Evolutionary conservation across 805 yeast genomes (phyloP).

Genomic region (Nakazawaea ernobii): DNA sequence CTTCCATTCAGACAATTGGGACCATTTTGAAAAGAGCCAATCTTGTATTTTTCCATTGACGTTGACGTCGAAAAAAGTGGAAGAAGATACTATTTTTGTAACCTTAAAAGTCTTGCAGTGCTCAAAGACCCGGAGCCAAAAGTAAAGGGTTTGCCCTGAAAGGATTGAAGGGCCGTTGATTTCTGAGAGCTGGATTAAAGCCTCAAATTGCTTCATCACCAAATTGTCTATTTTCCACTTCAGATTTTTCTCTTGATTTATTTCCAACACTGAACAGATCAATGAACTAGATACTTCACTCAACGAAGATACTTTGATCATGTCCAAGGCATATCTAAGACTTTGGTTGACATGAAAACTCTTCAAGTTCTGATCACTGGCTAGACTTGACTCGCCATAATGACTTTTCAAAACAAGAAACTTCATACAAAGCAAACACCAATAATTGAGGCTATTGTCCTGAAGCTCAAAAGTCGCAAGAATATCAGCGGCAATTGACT

Average conservation of each 20-base stretch:
- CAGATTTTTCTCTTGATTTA: slow-evolving; percentile 1
- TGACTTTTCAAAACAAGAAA: slow-evolving; percentile 13
- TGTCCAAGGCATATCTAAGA: slow-evolving; percentile 30
- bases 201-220: slow-evolving; percentile 40
- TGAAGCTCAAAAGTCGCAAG: slow-evolving; percentile 17
- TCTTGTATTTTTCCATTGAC: slow-evolving; percentile 28
- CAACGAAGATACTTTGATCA: slow-evolving; percentile 26
- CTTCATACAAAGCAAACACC: slow-evolving; percentile 22
- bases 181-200: slow-evolving; percentile 47
- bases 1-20: slow-evolving; percentile 14
- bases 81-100: slow-evolving; percentile 21
- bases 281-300: slow-evolving; percentile 28
- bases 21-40: slow-evolving; percentile 52
- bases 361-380: not conserved
- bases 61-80: not conserved
- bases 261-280: slow-evolving; percentile 15
- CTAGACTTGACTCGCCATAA: not conserved
- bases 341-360: slow-evolving; percentile 17
- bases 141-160: slow-evolving; percentile 39
- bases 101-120: slow-evolving; percentile 30
- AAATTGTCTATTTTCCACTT: slow-evolving; percentile 29
- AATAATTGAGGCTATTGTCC: slow-evolving; percentile 17
- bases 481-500: not conserved
- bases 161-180: slow-evolving; percentile 54
- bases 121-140: slow-evolving; percentile 45